Evolutionary conservation across 129 eudicot species (phyloP).

Genomic region (Solidago caesia): DNA sequence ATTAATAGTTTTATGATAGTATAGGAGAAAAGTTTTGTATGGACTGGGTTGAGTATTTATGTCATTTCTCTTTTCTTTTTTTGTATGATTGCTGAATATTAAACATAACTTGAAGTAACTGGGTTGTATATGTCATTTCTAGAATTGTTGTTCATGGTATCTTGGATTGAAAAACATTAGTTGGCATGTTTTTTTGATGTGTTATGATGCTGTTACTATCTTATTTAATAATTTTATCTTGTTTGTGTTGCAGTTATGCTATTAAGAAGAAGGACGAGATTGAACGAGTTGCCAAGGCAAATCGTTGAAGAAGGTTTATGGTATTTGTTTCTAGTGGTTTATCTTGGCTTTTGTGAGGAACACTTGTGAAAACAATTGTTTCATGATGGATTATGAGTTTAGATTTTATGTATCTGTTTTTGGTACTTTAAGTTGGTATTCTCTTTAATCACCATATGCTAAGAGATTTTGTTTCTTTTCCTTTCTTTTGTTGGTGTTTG

Average conservation of each 20-base stretch:
- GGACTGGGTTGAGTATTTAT: no score
- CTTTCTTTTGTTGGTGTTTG: not conserved
- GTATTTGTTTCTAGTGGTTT: not conserved
- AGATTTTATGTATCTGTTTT: not conserved
- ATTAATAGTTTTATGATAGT: no score
- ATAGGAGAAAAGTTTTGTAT: no score
- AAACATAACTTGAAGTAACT: no score
- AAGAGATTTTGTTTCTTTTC: not conserved
- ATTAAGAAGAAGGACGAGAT: constrained; percentile 29
- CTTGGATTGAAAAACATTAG: no score
- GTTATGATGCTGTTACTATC: not conserved
- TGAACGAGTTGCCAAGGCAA: constrained; percentile 29
- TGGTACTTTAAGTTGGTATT: not conserved
- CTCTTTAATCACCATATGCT: not conserved
- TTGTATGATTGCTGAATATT: no score
- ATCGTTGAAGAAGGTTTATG: constrained; percentile 3
- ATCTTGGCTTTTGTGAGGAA: not conserved
- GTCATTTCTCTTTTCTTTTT: no score
- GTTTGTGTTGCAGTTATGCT: constrained; percentile 16
- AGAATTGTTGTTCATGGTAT: no score
- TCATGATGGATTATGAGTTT: not conserved
- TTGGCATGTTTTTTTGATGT: no score
- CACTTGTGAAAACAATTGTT: not conserved
- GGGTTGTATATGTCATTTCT: no score
- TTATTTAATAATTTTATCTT: not conserved